These are phyloP conservation scores for Claviceps fusiformis DNA, from an alignment of 2,329 filamentous ascomycete genomes.

Conservation along the genomic window DNA sequence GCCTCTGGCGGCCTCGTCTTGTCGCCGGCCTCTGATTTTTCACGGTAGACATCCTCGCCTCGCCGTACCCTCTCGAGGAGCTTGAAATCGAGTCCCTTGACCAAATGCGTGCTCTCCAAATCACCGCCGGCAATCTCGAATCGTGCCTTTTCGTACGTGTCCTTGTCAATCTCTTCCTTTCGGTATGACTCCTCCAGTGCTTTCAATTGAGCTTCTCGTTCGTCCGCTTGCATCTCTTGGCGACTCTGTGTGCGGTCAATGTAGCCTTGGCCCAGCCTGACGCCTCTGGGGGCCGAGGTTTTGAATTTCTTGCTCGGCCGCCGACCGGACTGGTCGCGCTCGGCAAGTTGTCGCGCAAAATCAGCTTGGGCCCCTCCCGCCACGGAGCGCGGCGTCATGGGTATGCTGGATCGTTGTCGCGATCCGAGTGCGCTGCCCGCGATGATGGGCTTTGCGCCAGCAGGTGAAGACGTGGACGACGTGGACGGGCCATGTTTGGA, in stretches of 20 bases:
- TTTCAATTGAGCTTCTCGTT: slow-evolving; percentile 52
- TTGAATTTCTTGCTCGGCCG: slow-evolving; percentile 60
- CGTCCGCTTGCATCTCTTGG: slow-evolving; percentile 37
- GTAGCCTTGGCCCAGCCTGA: slow-evolving; percentile 68
- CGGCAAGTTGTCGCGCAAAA: slow-evolving; percentile 74
- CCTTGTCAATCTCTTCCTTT: slow-evolving; percentile 68
- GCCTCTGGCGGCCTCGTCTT: slow-evolving; percentile 18
- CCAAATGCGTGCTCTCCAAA: slow-evolving; percentile 65
- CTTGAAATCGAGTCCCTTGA: slow-evolving; percentile 84
- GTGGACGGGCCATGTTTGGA: slow-evolving; percentile 29
- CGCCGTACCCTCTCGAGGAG: slow-evolving; percentile 55
- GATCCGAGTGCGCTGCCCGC: slow-evolving; percentile 52
- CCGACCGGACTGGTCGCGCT: slow-evolving; percentile 44
- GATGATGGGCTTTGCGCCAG: slow-evolving; percentile 13
- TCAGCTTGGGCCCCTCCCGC: slow-evolving; percentile 37
- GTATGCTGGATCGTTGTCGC: slow-evolving; percentile 65
- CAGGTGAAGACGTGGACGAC: slow-evolving; percentile 12
- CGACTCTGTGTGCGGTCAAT: slow-evolving; percentile 64
- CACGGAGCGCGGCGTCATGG: slow-evolving; percentile 84
- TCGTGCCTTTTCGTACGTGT: slow-evolving; percentile 61
- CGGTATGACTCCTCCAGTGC: slow-evolving; percentile 73
- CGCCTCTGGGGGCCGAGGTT: slow-evolving; percentile 70
- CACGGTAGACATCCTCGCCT: slow-evolving; percentile 53
- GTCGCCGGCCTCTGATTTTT: slow-evolving; percentile 8
- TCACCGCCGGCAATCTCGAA: slow-evolving; percentile 74